A percentile compares a stretch with the other conserved stretches of the same genome.
Evolutionary conservation across 257 asterid species (phyloP).

Genomic region (Penstemon davidsonii): DNA sequence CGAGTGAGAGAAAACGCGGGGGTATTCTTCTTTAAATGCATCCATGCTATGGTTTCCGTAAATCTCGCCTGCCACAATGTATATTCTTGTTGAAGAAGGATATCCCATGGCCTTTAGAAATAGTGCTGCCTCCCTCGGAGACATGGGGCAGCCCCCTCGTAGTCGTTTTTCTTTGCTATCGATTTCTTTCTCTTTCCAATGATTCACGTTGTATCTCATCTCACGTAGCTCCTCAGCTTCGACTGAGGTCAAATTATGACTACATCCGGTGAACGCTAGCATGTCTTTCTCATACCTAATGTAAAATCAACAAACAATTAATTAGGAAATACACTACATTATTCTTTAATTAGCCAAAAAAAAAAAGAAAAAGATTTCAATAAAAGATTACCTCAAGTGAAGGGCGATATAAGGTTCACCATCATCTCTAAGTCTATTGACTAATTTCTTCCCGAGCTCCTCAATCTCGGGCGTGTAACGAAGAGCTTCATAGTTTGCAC

Average conservation of each 20-base stretch:
- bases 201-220: slow-evolving; percentile 55
- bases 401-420: slow-evolving; percentile 61
- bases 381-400: slow-evolving; percentile 51
- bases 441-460: slow-evolving; percentile 51
- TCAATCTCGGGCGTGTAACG: slow-evolving; percentile 54
- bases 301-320: too few species aligned
- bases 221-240: slow-evolving; percentile 54
- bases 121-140: slow-evolving; percentile 72
- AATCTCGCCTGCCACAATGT: slow-evolving; percentile 68
- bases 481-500: slow-evolving; percentile 68
- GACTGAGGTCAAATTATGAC: slow-evolving; percentile 42
- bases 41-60: slow-evolving; percentile 59
- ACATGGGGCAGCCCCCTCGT: slow-evolving; percentile 65
- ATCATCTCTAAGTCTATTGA: slow-evolving; percentile 37
- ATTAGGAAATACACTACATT: not conserved
- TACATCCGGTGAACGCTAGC: slow-evolving; percentile 83
- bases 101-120: slow-evolving; percentile 74
- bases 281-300: slow-evolving; percentile 71
- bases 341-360: too few species aligned
- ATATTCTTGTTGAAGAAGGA: slow-evolving; percentile 46
- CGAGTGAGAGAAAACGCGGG: slow-evolving; percentile 54
- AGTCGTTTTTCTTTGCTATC: slow-evolving; percentile 41
- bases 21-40: slow-evolving; percentile 43
- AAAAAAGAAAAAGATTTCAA: not conserved
- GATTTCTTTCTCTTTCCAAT: slow-evolving; percentile 67